Evolutionary conservation across 768 basidiomycete genomes (phyloP).

Genomic region (Suillus ampliporus): DNA sequence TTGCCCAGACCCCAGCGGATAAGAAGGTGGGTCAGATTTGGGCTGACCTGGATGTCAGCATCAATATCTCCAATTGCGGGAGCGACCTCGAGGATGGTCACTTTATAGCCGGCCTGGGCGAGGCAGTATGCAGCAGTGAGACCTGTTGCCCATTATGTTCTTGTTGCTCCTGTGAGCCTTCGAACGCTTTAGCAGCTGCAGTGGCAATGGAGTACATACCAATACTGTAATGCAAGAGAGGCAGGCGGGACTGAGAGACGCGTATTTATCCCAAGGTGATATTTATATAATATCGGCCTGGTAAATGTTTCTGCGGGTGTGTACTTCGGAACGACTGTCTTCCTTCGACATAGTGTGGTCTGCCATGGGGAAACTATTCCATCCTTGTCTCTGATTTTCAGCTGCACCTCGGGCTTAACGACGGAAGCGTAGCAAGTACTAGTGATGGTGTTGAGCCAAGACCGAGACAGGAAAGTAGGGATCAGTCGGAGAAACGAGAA

Average conservation of each 20-base stretch:
- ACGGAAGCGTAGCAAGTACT: background rate
- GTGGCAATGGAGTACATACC: background rate
- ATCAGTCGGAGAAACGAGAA: background rate
- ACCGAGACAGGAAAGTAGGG: background rate
- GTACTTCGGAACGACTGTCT: too few relatives aligned
- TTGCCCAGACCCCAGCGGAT: constrained; percentile 56
- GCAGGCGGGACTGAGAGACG: background rate
- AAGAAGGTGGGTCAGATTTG: constrained; percentile 51
- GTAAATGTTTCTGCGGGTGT: constrained; percentile 20
- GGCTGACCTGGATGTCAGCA: constrained; percentile 55
- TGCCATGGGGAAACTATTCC: too few relatives aligned
- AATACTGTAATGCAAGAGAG: background rate
- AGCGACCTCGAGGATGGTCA: constrained; percentile 54
- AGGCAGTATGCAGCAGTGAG: constrained; percentile 51
- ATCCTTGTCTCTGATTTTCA: background rate
- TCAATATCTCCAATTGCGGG: constrained; percentile 48
- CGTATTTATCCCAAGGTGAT: background rate
- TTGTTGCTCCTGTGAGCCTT: constrained; percentile 6
- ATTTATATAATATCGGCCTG: constrained; percentile 19
- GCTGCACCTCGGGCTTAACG: background rate
- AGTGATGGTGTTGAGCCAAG: background rate
- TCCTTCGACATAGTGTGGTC: too few relatives aligned
- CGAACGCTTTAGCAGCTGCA: background rate
- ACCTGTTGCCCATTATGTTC: background rate
- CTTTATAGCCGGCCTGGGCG: constrained; percentile 51